Evolutionary conservation across 2,329 filamentous ascomycete genomes (phyloP).

Genomic region (Trichoderma simmonsii): DNA sequence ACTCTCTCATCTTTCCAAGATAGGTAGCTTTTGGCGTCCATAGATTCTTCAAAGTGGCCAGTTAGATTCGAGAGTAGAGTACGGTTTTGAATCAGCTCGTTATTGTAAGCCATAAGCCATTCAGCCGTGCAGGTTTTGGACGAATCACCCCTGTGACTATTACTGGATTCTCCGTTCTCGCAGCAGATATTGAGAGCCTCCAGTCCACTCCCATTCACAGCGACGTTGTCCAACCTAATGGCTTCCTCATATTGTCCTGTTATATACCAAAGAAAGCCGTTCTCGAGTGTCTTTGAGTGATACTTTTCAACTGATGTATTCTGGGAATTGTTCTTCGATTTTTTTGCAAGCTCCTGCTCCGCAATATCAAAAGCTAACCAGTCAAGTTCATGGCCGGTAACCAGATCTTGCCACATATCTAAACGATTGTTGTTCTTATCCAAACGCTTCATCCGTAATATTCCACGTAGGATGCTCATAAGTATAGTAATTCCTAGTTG

Average conservation of each 20-base stretch:
- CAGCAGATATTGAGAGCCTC: too few relatives aligned
- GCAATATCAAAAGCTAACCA: neutral
- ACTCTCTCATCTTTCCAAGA: neutral
- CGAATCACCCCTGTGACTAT: too few relatives aligned
- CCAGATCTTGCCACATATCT: neutral
- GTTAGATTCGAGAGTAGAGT: neutral
- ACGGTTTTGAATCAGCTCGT: neutral
- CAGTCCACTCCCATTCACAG: too few relatives aligned
- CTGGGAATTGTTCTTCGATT: too few relatives aligned
- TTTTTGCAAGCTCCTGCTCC: neutral
- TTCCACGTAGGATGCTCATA: neutral
- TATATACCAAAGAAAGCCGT: too few relatives aligned
- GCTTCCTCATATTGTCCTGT: too few relatives aligned
- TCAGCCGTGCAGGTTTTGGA: too few relatives aligned
- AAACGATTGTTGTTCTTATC: neutral
- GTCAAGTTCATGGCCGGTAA: neutral
- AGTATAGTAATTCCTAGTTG: neutral
- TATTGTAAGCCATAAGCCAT: too few relatives aligned
- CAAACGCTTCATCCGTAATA: neutral
- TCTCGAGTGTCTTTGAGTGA: too few relatives aligned
- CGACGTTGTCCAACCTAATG: rapidly evolving
- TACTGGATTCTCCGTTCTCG: too few relatives aligned
- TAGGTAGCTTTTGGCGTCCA: neutral
- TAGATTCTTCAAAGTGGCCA: neutral
- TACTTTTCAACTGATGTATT: too few relatives aligned